These are phyloP conservation scores for Aspergillus puulaauensis DNA, from an alignment of 2,329 filamentous ascomycete species.

Conservation along the genomic window DNA sequence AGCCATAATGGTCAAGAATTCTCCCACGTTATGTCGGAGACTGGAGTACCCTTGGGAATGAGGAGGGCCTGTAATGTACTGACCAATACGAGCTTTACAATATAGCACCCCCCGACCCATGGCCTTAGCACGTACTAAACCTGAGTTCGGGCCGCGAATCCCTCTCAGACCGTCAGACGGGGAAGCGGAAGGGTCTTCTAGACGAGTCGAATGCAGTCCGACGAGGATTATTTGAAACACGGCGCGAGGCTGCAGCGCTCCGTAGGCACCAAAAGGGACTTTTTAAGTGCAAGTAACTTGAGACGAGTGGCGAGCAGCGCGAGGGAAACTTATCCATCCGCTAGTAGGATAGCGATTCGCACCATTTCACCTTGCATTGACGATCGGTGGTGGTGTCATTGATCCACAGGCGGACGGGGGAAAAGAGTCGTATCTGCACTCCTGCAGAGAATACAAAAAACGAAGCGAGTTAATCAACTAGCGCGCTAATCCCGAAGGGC, in stretches of 20 bases:
- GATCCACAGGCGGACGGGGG: constrained; percentile 12
- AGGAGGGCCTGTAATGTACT: not conserved
- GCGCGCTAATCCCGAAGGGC: constrained; percentile 4
- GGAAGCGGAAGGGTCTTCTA: constrained; percentile 9
- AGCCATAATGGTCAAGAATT: not conserved
- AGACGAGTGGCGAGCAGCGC: constrained; percentile 7
- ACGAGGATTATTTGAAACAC: constrained; percentile 2
- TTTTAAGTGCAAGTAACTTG: constrained; percentile 2
- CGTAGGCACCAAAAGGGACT: not conserved
- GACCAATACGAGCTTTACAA: constrained; percentile 3
- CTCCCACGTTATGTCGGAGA: not conserved
- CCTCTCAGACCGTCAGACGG: constrained; percentile 1
- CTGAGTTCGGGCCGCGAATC: constrained; percentile 6
- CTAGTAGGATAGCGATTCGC: constrained; percentile 5
- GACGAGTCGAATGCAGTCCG: constrained; percentile 5
- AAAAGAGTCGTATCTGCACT: constrained; percentile 14
- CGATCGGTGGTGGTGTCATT: constrained; percentile 19
- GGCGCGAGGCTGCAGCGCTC: constrained; percentile 7
- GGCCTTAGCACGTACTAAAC: not conserved
- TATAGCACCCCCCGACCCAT: not conserved
- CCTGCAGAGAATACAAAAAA: constrained; percentile 5
- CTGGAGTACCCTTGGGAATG: not conserved
- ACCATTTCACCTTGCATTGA: constrained; percentile 13
- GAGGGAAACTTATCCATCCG: not conserved
- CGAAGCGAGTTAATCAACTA: constrained; percentile 6